Percentiles rank a stretch among this genome's conserved stretches.
Conservation (phyloP, 2,329 filamentous ascomycete genomes). For the Microsporum ferrugineum region DNA sequence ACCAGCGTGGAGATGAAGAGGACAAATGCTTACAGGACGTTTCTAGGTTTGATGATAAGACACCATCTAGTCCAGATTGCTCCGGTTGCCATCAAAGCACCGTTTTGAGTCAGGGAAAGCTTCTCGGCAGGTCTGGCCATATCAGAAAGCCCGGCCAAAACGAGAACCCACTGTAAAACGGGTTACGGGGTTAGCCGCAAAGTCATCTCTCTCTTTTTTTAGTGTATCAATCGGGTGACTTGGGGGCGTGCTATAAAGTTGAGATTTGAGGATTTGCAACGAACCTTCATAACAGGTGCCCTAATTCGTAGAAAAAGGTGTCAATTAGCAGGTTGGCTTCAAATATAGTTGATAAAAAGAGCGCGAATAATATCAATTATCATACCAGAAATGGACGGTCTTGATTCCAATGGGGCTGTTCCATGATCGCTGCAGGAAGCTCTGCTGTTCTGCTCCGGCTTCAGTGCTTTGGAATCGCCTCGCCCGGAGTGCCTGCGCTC, state of each 20-base stretch:
- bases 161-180: slow-evolving; percentile 66
- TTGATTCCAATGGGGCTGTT: slow-evolving; percentile 69
- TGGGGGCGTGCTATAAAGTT: no score
- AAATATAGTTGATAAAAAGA: slow-evolving; percentile 3
- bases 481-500: slow-evolving; percentile 37
- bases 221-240: background rate
- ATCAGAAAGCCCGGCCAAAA: slow-evolving; percentile 84
- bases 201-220: background rate
- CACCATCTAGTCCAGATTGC: slow-evolving; percentile 99
- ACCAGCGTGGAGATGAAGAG: background rate
- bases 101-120: slow-evolving; percentile 87
- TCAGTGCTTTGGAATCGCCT: slow-evolving; percentile 63
- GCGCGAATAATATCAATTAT: background rate
- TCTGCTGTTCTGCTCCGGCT: slow-evolving; percentile 38
- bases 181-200: background rate
- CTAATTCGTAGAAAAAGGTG: slow-evolving; percentile 32
- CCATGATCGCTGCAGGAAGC: slow-evolving; percentile 64
- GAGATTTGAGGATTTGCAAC: slow-evolving; percentile 8
- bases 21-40: slow-evolving; percentile 60
- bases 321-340: background rate
- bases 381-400: slow-evolving; percentile 96
- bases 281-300: slow-evolving; percentile 85
- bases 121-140: slow-evolving; percentile 83
- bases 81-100: slow-evolving; percentile 78
- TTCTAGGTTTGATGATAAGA: slow-evolving; percentile 88